A percentile compares a stretch with the other conserved stretches of the same genome.
Evolutionary conservation across 2,329 filamentous ascomycete genomes (phyloP).

Genomic region (Verticillium albo-atrum): DNA sequence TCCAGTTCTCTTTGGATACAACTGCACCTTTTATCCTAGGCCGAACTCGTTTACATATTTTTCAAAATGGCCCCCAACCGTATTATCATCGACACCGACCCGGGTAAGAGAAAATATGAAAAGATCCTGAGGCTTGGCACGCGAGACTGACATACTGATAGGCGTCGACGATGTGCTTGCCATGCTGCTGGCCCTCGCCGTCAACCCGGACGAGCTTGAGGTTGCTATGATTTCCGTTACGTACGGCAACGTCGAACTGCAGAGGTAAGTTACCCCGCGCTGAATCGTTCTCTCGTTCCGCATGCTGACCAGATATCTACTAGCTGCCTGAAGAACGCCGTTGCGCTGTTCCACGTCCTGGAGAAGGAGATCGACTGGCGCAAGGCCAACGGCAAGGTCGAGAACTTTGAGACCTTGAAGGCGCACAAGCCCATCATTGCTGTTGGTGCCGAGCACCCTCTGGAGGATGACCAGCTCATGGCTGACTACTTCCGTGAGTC

Average conservation of each 20-base stretch:
- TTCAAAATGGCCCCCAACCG: slow-evolving; percentile 59
- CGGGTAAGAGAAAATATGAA: slow-evolving; percentile 48
- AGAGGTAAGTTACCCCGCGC: slow-evolving; percentile 51
- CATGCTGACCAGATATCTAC: background rate
- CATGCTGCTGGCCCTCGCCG: slow-evolving; percentile 79
- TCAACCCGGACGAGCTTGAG: slow-evolving; percentile 79
- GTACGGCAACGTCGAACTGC: slow-evolving; percentile 87
- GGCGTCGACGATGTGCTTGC: slow-evolving; percentile 91
- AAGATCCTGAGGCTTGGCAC: background rate
- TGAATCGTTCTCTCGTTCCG: background rate
- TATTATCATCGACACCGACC: slow-evolving; percentile 96
- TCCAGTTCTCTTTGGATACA: background rate
- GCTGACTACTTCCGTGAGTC: slow-evolving; percentile 85
- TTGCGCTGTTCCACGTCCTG: slow-evolving; percentile 87
- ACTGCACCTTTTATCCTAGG: background rate
- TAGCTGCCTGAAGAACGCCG: slow-evolving; percentile 82
- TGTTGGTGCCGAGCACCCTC: slow-evolving; percentile 77
- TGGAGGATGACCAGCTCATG: slow-evolving; percentile 77
- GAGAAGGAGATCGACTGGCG: slow-evolving; percentile 88
- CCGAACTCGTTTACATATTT: background rate
- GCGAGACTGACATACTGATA: slow-evolving; percentile 17
- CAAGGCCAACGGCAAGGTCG: slow-evolving; percentile 57
- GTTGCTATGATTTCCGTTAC: slow-evolving; percentile 82
- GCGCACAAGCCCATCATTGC: slow-evolving; percentile 77
- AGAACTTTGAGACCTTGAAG: slow-evolving; percentile 70